phyloP scores from a whole-genome alignment of 1,284 basidiomycete species.

The Pascua guehoae region DNA sequence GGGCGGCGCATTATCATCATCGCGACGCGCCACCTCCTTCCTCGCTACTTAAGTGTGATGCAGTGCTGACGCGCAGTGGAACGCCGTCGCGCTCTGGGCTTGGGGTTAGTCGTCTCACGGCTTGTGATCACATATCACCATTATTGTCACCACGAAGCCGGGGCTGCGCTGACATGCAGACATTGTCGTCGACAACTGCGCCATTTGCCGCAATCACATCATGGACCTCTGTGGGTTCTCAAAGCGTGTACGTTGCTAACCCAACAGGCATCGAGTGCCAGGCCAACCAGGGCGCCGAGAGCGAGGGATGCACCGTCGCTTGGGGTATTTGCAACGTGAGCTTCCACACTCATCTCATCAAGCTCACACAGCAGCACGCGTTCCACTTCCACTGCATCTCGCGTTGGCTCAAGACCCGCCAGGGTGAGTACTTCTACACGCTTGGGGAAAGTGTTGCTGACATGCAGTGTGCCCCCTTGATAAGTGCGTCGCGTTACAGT shows the following conservation, averaged over 20 bases:
- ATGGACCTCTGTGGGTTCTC: conserved; percentile 94
- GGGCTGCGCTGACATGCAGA: conserved; percentile 54
- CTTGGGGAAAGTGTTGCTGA: conserved; percentile 11
- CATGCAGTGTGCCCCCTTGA: conserved; percentile 84
- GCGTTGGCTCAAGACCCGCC: conserved; percentile 97
- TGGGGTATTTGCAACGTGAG: conserved; percentile 97
- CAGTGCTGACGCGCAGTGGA: conserved; percentile 63
- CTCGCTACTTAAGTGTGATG: no score
- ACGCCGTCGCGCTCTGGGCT: conserved; percentile 91
- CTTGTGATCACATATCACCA: neutral
- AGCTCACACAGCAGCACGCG: conserved; percentile 66
- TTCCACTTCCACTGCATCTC: conserved; percentile 99
- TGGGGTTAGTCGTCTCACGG: conserved; percentile 64
- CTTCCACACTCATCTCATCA: neutral
- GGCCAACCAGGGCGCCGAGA: conserved; percentile 95
- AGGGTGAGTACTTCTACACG: conserved; percentile 48
- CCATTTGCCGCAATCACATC: conserved; percentile 94
- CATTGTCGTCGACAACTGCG: conserved; percentile 93
- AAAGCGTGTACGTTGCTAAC: no score
- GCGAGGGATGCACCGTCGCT: conserved; percentile 93
- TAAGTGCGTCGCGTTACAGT: conserved; percentile 58
- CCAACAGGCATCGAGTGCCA: conserved; percentile 94
- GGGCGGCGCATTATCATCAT: no score
- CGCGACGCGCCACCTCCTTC: no score
- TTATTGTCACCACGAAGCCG: conserved; percentile 18